A percentile compares a stretch with the other conserved stretches of the same genome.
These are phyloP conservation scores for Phaeotremella fagi DNA, from an alignment of 768 basidiomycete genomes.

Conservation along the genomic window DNA sequence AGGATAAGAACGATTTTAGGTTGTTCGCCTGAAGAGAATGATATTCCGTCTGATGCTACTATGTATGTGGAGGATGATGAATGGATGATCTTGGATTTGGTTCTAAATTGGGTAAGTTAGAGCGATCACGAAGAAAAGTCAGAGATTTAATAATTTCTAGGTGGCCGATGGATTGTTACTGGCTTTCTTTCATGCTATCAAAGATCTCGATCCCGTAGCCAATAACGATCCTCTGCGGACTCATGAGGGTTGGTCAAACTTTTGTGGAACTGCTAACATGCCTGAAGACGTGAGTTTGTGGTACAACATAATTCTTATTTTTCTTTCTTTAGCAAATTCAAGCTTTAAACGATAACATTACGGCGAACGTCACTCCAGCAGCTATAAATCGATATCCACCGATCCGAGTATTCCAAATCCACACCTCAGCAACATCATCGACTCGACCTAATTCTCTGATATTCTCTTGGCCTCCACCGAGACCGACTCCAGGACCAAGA, in stretches of 20 bases:
- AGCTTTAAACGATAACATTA: constrained; percentile 35
- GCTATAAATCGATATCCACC: constrained; percentile 31
- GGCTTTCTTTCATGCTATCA: constrained; percentile 49
- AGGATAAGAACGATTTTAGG: constrained; percentile 45
- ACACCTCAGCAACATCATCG: constrained; percentile 20
- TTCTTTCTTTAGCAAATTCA: constrained; percentile 38
- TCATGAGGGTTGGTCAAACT: constrained; percentile 46
- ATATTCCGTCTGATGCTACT: constrained; percentile 32
- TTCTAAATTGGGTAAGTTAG: constrained; percentile 45
- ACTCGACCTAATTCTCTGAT: constrained; percentile 29
- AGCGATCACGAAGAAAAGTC: not conserved
- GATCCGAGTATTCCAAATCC: constrained; percentile 44
- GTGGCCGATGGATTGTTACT: constrained; percentile 45
- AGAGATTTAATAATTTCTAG: constrained; percentile 6
- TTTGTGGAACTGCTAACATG: constrained; percentile 45
- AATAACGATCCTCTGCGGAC: constrained; percentile 39
- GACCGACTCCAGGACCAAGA: constrained; percentile 13
- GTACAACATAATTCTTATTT: not conserved
- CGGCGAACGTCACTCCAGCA: constrained; percentile 15
- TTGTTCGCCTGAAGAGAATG: constrained; percentile 37
- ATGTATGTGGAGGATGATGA: constrained; percentile 44
- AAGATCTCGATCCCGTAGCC: constrained; percentile 39
- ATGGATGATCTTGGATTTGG: constrained; percentile 45
- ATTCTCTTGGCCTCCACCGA: constrained; percentile 47
- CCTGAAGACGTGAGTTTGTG: constrained; percentile 38